A percentile compares a stretch with the other conserved stretches of the same genome.
Evolutionary conservation across 371 early-diverging fungal genomes (phyloP).

Genomic region (Sporodiniella umbellata): DNA sequence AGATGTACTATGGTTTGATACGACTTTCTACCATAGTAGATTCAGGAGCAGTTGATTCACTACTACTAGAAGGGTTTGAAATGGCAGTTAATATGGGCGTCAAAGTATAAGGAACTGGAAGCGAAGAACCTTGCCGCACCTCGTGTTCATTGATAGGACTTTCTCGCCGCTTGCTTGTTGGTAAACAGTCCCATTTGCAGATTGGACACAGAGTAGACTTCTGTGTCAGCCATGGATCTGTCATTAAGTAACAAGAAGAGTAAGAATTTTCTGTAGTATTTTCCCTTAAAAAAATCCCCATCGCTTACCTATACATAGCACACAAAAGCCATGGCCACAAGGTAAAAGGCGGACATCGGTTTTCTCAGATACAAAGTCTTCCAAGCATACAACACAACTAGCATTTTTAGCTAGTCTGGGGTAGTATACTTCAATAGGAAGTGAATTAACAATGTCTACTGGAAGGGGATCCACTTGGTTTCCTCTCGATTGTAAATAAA

Average conservation of each 20-base stretch:
- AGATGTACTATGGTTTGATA: no score
- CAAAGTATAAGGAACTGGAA: no score
- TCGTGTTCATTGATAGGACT: not conserved
- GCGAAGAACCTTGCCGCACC: not conserved
- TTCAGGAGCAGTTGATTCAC: no score
- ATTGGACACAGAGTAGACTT: constrained; percentile 36
- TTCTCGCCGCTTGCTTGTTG: constrained; percentile 22
- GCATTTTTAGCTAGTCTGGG: constrained; percentile 18
- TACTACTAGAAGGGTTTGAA: no score
- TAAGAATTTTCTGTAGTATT: not conserved
- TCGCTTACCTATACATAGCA: constrained; percentile 28
- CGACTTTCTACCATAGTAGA: no score
- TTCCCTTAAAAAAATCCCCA: no score
- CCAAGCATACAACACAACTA: constrained; percentile 32
- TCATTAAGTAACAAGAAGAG: not conserved
- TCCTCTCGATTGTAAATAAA: constrained; percentile 20
- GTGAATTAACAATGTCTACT: no score
- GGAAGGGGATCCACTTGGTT: constrained; percentile 29
- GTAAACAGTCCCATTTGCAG: constrained; percentile 38
- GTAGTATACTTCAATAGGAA: constrained; percentile 33
- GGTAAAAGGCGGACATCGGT: constrained; percentile 25
- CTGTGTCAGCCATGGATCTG: constrained; percentile 37
- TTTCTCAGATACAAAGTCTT: constrained; percentile 23
- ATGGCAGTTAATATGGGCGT: no score
- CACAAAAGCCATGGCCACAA: constrained; percentile 37